Base-by-base conservation (phyloP, 768 basidiomycete genomes). In the Antrodiella citrinella region DNA sequence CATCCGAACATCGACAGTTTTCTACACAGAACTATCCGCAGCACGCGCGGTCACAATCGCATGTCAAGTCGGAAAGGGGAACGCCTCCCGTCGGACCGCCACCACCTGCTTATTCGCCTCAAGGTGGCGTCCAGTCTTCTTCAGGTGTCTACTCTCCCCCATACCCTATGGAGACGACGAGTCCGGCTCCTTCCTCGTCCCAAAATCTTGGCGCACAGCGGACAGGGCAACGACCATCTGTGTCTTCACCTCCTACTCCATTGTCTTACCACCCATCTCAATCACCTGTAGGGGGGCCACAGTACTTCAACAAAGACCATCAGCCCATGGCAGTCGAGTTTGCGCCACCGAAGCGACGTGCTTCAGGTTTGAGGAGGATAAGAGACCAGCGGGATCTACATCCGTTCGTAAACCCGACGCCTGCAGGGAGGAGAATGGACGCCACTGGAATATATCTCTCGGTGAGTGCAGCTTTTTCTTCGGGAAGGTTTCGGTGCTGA, bases 311-410 rank as follows among this genome's bases (percentile, higher is more conserved):
- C 15, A 77, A 80, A 56, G 59, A 67, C 47, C 81, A 84, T 52
- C 82, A 86, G 51, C 59, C 78, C 51, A 89, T 89, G 87, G 68
- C 72, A 40, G 80, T 90, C n/a, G 88, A 89, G 62, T 61, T 68
- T 57, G 69, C 70, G 10, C 65, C 64, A 26, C 78, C 78, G 53
- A 82, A 80, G 64, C 77, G 84, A 59, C 77, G 87, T 26, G 76
- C 82, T 7, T 75, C 79, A 50, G 94, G 89, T 19, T 86, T 94
- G 62, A 78, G 86, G 62, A 76, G 86, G 53, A 78, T 96, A 15
- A 80, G 85, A 53, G 84, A 85, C 57, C 72, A 69, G 56, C 77
- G 80, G 53, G 93, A 96, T 67, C 69, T 95, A 25, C 79, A 82
- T 50, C 90, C 94, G 44, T 78, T 81, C 51, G 70, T 84, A 56